Evolutionary conservation across 2,329 filamentous ascomycete species (phyloP).

Genomic region (Nothophaeocryptopus gaeumannii): DNA sequence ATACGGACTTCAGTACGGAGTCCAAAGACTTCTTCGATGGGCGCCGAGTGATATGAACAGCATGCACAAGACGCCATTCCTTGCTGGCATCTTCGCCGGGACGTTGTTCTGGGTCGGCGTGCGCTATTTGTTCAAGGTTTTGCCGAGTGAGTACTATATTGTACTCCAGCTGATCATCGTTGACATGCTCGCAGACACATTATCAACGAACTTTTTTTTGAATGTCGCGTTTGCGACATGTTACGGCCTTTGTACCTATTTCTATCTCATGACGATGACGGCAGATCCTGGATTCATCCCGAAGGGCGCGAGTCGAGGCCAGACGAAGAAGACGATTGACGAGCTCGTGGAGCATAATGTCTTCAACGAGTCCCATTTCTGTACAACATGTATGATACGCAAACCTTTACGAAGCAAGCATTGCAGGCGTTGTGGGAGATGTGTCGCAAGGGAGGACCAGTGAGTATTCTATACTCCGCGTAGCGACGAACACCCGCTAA

Average conservation of each 20-base stretch:
- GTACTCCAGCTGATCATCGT: constrained; percentile 7
- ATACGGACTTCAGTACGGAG: constrained; percentile 72
- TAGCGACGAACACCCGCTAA: constrained; percentile 1
- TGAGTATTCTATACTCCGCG: constrained; percentile 48
- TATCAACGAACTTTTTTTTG: constrained; percentile 64
- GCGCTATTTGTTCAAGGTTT: constrained; percentile 70
- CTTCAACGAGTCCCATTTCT: constrained; percentile 93
- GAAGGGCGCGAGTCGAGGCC: constrained; percentile 81
- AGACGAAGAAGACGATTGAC: constrained; percentile 85
- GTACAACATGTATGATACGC: constrained; percentile 89
- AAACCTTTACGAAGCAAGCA: constrained; percentile 93
- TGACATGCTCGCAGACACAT: constrained; percentile 55
- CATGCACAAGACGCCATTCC: constrained; percentile 88
- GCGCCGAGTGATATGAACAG: constrained; percentile 84
- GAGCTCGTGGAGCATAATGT: constrained; percentile 81
- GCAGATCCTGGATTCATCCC: constrained; percentile 91
- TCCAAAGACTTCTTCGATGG: constrained; percentile 74
- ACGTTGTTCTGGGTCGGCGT: constrained; percentile 78
- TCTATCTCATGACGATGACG: constrained; percentile 81
- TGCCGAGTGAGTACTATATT: constrained; percentile 60
- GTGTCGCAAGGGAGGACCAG: constrained; percentile 96
- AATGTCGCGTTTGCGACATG: constrained; percentile 72
- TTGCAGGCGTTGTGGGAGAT: constrained; percentile 85
- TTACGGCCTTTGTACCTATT: constrained; percentile 71
- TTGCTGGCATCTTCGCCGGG: constrained; percentile 88